Conservation (phyloP, 352 stramenopile species). For the Plasmopara muralis region DNA sequence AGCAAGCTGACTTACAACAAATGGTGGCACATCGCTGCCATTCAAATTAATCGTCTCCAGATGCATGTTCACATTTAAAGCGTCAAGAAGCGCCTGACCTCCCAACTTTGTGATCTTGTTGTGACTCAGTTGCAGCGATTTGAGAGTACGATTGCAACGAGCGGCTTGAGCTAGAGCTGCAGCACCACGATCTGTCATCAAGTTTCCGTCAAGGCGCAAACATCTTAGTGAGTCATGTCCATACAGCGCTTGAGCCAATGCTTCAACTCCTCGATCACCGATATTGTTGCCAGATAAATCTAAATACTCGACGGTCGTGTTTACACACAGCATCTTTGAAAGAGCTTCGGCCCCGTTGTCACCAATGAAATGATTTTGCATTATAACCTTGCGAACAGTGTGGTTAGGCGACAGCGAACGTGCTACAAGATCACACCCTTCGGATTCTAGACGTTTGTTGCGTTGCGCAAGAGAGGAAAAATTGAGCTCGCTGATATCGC, state of each 20-base stretch:
- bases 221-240: slow-evolving; percentile 61
- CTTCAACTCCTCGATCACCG: slow-evolving; percentile 47
- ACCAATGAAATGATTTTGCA: slow-evolving; percentile 63
- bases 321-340: slow-evolving; percentile 64
- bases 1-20: slow-evolving; percentile 41
- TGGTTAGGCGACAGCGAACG: slow-evolving; percentile 55
- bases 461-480: slow-evolving; percentile 52
- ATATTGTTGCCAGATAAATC: slow-evolving; percentile 69
- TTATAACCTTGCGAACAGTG: slow-evolving; percentile 54
- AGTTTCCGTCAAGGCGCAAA: slow-evolving; percentile 51
- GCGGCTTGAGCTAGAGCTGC: slow-evolving; percentile 45
- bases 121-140: slow-evolving; percentile 51
- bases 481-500: slow-evolving; percentile 56
- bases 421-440: slow-evolving; percentile 53
- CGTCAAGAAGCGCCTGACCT: slow-evolving; percentile 42
- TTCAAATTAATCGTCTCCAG: slow-evolving; percentile 57
- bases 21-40: slow-evolving; percentile 41
- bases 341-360: slow-evolving; percentile 55
- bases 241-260: slow-evolving; percentile 60
- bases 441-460: slow-evolving; percentile 47
- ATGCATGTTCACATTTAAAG: slow-evolving; percentile 56
- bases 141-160: slow-evolving; percentile 54
- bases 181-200: slow-evolving; percentile 51
- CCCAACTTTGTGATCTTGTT: slow-evolving; percentile 49
- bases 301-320: slow-evolving; percentile 59